Conservation (phyloP, 768 basidiomycete genomes). For the Mycena venus region DNA sequence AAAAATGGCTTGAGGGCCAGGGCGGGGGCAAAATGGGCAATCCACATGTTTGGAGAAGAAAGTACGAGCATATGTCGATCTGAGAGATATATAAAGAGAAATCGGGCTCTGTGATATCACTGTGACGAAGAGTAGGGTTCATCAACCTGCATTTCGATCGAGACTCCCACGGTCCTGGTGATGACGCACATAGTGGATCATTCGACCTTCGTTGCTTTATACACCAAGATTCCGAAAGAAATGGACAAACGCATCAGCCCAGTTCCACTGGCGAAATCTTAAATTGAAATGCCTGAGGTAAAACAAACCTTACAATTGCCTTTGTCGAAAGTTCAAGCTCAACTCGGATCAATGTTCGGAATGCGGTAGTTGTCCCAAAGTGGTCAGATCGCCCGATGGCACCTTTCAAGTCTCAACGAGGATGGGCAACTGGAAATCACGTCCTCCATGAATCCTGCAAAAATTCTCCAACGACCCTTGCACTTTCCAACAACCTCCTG, state of each 20-base stretch:
- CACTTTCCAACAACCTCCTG: not conserved
- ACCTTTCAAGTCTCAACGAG: not conserved
- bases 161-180: slow-evolving; percentile 3
- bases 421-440: not conserved
- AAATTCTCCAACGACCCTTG: not conserved
- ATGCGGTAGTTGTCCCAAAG: not conserved
- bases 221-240: not conserved
- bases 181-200: slow-evolving; percentile 13
- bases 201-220: slow-evolving; percentile 10
- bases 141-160: slow-evolving; percentile 6
- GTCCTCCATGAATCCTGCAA: not conserved
- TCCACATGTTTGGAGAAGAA: slow-evolving; percentile 13
- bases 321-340: not conserved
- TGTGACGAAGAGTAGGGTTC: slow-evolving; percentile 17
- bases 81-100: slow-evolving; percentile 12
- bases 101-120: slow-evolving; percentile 16
- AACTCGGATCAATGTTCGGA: not conserved
- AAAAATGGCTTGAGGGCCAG: slow-evolving; percentile 18
- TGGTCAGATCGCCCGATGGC: not conserved
- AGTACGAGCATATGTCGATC: slow-evolving; percentile 11
- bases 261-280: not conserved
- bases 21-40: slow-evolving; percentile 16
- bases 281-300: not conserved
- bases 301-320: not conserved
- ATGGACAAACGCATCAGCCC: not conserved